phyloP scores from a whole-genome alignment of 2,329 filamentous ascomycete genomes.

The Alternaria arborescens region DNA sequence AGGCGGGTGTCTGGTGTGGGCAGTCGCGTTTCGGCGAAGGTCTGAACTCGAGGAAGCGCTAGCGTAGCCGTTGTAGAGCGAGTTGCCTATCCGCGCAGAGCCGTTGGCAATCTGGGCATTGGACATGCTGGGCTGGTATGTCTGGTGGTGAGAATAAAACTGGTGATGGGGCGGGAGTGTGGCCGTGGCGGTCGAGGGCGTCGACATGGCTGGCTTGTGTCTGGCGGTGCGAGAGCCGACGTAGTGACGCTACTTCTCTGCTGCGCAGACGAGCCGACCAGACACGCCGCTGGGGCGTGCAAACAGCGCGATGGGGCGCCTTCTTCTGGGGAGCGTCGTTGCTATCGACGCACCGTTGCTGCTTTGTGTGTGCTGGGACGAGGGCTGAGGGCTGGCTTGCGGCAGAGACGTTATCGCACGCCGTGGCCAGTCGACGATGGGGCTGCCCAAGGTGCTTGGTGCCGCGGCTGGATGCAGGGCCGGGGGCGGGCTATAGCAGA shows the following conservation, averaged over 20 bases:
- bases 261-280: constrained; percentile 28
- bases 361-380: constrained; percentile 23
- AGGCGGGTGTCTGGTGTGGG: constrained; percentile 41
- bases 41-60: constrained; percentile 48
- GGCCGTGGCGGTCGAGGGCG: constrained; percentile 55
- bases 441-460: constrained; percentile 38
- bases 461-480: constrained; percentile 31
- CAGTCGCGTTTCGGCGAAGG: constrained; percentile 48
- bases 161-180: constrained; percentile 53
- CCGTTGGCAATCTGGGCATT: constrained; percentile 49
- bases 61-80: constrained; percentile 52
- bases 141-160: constrained; percentile 53
- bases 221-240: constrained; percentile 35
- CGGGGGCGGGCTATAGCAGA: constrained; percentile 9
- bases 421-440: constrained; percentile 25
- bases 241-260: constrained; percentile 40
- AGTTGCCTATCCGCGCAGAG: constrained; percentile 44
- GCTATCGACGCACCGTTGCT: constrained; percentile 21
- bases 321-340: constrained; percentile 19
- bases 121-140: constrained; percentile 45
- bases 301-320: constrained; percentile 17
- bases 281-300: constrained; percentile 24
- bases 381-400: neutral
- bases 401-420: constrained; percentile 37
- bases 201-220: constrained; percentile 50